Evolutionary conservation across 768 basidiomycete genomes (phyloP).

Genomic region (Boletus sp.): DNA sequence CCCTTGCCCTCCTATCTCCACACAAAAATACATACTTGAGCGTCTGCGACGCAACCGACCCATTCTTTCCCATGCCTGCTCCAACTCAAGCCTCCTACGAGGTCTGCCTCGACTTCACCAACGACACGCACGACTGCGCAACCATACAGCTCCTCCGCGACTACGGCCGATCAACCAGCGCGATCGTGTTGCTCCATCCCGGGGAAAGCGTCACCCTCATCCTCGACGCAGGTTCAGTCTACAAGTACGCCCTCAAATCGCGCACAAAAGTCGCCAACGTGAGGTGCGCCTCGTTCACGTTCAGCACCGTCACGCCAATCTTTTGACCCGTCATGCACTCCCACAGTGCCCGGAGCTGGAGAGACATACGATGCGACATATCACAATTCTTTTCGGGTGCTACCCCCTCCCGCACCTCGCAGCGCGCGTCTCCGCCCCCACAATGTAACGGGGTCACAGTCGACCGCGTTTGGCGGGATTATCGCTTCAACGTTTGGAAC

Average conservation of each 20-base stretch:
- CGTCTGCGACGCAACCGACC: constrained; percentile 32
- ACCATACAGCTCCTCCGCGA: constrained; percentile 64
- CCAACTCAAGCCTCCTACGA: constrained; percentile 55
- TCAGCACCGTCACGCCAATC: neutral
- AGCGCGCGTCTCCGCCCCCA: constrained; percentile 34
- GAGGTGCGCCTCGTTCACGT: constrained; percentile 46
- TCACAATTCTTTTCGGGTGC: constrained; percentile 57
- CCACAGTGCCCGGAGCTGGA: constrained; percentile 62
- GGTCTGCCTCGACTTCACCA: constrained; percentile 65
- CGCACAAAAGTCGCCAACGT: constrained; percentile 65
- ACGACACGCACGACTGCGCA: constrained; percentile 63
- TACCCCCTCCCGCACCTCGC: constrained; percentile 29
- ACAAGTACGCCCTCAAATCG: constrained; percentile 68
- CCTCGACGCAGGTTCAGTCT: constrained; percentile 65
- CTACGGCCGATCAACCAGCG: constrained; percentile 55
- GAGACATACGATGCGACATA: constrained; percentile 58
- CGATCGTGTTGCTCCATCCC: constrained; percentile 57
- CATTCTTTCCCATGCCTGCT: constrained; percentile 50
- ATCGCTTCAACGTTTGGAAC: constrained; percentile 63
- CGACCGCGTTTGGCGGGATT: constrained; percentile 66
- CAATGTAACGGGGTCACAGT: constrained; percentile 56
- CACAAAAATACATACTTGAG: constrained; percentile 18
- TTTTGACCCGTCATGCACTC: neutral
- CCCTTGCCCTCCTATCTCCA: constrained; percentile 16
- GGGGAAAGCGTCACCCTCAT: constrained; percentile 64